A percentile compares a stretch with the other conserved stretches of the same genome.
These are phyloP conservation scores for Sapria himalayana DNA, from an alignment of 345 rosid genomes.

Conservation along the genomic window DNA sequence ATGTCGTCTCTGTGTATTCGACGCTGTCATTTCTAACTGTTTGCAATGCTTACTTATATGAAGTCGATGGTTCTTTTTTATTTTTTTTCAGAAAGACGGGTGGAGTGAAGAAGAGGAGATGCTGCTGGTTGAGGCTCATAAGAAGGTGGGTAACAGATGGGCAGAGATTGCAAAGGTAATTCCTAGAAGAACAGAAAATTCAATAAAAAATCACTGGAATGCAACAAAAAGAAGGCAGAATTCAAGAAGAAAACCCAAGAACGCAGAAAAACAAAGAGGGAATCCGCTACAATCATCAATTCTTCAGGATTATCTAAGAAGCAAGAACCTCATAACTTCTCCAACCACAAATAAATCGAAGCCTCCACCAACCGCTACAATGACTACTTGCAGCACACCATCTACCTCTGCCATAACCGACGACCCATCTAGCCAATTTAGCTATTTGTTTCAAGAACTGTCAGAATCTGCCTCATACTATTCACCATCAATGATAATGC, in stretches of 20 bases:
- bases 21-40: not conserved
- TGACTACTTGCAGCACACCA: constrained; percentile 11
- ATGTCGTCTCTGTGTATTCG: too few relatives aligned
- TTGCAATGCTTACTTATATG: constrained; percentile 7
- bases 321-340: constrained; percentile 18
- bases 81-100: constrained; percentile 45
- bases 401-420: constrained; percentile 15
- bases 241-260: constrained; percentile 44
- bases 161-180: constrained; percentile 81
- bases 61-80: too few relatives aligned
- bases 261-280: constrained; percentile 11
- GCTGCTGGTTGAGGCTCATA: constrained; percentile 49
- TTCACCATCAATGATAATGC: constrained; percentile 13
- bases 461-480: constrained; percentile 11
- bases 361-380: constrained; percentile 5
- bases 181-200: constrained; percentile 72
- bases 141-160: constrained; percentile 68
- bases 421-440: constrained; percentile 13
- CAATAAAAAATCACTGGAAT: constrained; percentile 92
- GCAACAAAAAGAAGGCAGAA: constrained; percentile 72
- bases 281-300: constrained; percentile 33
- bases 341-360: constrained; percentile 4
- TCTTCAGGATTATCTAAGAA: constrained; percentile 66
- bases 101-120: constrained; percentile 90
- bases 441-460: constrained; percentile 19